A percentile compares a stretch with the other conserved stretches of the same genome.
Evolutionary conservation across 2,329 filamentous ascomycete species (phyloP).

Genomic region (Alternaria ventricosa): DNA sequence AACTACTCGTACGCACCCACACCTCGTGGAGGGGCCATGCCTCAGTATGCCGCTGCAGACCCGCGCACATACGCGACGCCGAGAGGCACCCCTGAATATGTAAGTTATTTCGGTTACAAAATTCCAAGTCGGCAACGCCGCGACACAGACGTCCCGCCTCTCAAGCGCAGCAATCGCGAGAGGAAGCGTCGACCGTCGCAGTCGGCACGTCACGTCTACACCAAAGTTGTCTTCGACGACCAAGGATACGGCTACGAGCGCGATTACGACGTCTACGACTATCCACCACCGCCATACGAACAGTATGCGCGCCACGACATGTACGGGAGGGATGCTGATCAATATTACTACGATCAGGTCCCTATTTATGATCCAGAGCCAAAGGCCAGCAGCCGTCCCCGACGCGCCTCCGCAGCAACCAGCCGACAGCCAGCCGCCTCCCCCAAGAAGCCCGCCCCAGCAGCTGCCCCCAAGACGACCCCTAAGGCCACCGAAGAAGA

Average conservation of each 20-base stretch:
- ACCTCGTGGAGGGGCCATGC: conserved; percentile 45
- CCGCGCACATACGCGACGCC: conserved; percentile 55
- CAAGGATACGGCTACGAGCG: conserved; percentile 56
- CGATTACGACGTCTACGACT: conserved; percentile 54
- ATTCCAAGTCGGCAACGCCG: conserved; percentile 50
- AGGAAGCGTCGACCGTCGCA: conserved; percentile 60
- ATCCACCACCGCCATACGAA: conserved; percentile 57
- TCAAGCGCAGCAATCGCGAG: conserved; percentile 51
- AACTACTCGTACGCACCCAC: conserved; percentile 52
- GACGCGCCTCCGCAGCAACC: conserved; percentile 62
- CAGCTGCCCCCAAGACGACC: conserved; percentile 37
- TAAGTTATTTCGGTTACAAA: conserved; percentile 65
- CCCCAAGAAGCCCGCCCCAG: conserved; percentile 43
- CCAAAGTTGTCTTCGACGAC: conserved; percentile 64
- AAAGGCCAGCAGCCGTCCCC: conserved; percentile 57
- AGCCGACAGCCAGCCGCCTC: conserved; percentile 50
- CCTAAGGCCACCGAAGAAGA: conserved; percentile 69
- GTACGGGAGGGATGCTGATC: conserved; percentile 62
- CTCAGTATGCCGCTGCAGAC: conserved; percentile 50
- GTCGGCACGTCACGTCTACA: conserved; percentile 61
- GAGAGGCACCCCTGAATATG: conserved; percentile 66
- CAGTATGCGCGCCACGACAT: conserved; percentile 61
- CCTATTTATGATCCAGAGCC: conserved; percentile 54
- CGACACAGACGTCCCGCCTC: conserved; percentile 47
- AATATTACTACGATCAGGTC: conserved; percentile 57